phyloP scores from a whole-genome alignment of 129 eudicot genomes.

The Mikania micrantha region DNA sequence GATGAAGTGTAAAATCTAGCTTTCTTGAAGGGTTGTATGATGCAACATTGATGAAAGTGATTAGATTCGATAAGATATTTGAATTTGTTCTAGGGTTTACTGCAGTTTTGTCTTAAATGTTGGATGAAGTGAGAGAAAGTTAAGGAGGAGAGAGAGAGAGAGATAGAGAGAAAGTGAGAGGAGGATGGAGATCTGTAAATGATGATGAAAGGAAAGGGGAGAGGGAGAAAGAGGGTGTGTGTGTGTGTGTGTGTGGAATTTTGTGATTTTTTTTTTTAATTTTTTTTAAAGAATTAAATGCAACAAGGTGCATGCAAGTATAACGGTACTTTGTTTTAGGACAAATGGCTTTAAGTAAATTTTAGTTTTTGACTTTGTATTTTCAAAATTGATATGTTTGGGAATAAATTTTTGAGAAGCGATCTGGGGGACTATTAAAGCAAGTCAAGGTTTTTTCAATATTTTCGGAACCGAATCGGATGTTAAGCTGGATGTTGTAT shows the following conservation, averaged over 20 bases:
- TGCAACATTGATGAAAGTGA: neutral
- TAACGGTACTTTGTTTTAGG: constrained; percentile 2
- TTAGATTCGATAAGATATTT: constrained; percentile 1
- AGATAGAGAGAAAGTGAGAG: too few relatives aligned
- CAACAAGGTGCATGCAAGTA: neutral
- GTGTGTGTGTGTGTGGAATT: constrained; percentile 19
- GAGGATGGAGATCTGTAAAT: constrained; percentile 28
- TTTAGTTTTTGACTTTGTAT: neutral
- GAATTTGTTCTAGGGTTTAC: constrained; percentile 32
- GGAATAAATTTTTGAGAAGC: too few relatives aligned
- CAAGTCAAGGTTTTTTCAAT: too few relatives aligned
- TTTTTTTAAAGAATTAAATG: neutral
- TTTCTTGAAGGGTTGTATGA: neutral
- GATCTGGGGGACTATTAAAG: too few relatives aligned
- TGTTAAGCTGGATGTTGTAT: too few relatives aligned
- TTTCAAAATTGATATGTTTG: neutral
- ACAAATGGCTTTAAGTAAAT: neutral
- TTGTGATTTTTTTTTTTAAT: neutral
- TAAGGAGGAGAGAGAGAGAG: neutral
- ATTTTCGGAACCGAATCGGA: too few relatives aligned
- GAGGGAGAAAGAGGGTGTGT: neutral
- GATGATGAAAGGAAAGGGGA: constrained; percentile 39
- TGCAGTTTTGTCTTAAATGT: constrained; percentile 22
- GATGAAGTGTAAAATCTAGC: neutral
- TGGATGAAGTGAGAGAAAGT: constrained; percentile 8